Evolutionary conservation across 306 rosid genomes (phyloP), one percentile per base, ranked within the genome.

Genomic region (Casuarina cunninghamiana): DNA sequence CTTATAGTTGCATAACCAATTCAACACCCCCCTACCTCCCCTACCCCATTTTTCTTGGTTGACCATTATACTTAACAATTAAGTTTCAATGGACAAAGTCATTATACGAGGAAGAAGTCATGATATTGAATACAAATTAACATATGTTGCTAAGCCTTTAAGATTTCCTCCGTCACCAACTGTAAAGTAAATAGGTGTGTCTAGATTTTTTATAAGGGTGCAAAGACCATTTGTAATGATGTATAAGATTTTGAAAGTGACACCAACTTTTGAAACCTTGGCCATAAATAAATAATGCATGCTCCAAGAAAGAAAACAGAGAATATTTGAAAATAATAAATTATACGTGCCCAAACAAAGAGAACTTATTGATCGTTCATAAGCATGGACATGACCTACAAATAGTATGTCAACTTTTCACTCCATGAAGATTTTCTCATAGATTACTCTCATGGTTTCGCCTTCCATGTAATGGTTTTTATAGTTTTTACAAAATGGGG

Each of bases 381-480:
- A 94, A 48, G 98, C 97, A 75, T 90, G 98, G 39, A 94, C 98
- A 74, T 94, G 98, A 67, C 98, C 97, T 55, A 96, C 86, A 83
- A 83, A 90, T 53, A 94, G 93, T 41, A 94, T 86, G 54, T 94
- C 98, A 5, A 94, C 96, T 84, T 89, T 91, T 90, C 84, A 84
- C 79, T 83, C 32, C 32, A 26, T 26, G 32, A 26, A 26, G 32
- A 26, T 26, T 26, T 26, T 26, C 32, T 26, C 32, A 26, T 26
- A 26, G 32, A 26, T 26, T 26, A 26, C 32, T 26, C 32, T 26
- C 32, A 26, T 26, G 32, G 32, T 26, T 26, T 26, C 1, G 32
- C 32, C 0, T 26, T 26, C 32, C 32, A 26, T 26, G 32, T 26
- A 94, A 72, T 90, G 94, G 81, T 86, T 86, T 2, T 80, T 73